These are phyloP conservation scores for Macadamia integrifolia DNA, from an alignment of 164 flowering plant species.

Conservation along the genomic window DNA sequence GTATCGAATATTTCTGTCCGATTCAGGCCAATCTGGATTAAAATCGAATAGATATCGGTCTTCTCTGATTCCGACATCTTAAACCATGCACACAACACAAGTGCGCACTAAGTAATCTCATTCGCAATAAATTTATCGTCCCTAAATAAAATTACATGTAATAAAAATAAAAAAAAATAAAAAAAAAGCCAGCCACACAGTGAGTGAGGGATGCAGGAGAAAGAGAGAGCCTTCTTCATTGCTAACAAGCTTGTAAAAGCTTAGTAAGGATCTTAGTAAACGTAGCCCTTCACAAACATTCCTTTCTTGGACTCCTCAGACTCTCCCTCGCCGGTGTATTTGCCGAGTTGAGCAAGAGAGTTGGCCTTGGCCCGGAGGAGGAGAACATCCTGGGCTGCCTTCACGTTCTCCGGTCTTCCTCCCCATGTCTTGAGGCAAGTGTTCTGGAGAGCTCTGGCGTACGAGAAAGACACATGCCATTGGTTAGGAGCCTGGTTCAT, in stretches of 20 bases:
- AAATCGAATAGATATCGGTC: no score
- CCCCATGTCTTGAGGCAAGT: constrained; percentile 19
- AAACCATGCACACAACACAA: no score
- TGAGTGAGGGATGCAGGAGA: not conserved
- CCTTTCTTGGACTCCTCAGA: constrained; percentile 52
- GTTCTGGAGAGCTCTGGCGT: constrained; percentile 19
- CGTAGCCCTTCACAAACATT: constrained; percentile 51
- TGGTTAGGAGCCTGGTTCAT: constrained; percentile 19
- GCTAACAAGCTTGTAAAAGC: not conserved
- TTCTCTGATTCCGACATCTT: no score
- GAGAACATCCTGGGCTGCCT: constrained; percentile 15
- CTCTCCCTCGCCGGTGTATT: constrained; percentile 53
- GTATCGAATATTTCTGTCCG: no score
- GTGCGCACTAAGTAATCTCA: no score
- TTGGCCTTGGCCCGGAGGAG: constrained; percentile 16
- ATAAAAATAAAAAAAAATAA: no score
- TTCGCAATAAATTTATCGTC: no score
- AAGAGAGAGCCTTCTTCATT: not conserved
- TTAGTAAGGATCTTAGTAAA: no score
- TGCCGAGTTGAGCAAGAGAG: constrained; percentile 45
- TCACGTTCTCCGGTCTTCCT: constrained; percentile 17
- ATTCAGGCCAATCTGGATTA: no score
- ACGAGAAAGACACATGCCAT: constrained; percentile 21
- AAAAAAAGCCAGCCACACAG: not conserved
- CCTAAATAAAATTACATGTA: not conserved